Evolutionary conservation across 495 filamentous ascomycete species (phyloP).

Genomic region (Annulohypoxylon bovei): DNA sequence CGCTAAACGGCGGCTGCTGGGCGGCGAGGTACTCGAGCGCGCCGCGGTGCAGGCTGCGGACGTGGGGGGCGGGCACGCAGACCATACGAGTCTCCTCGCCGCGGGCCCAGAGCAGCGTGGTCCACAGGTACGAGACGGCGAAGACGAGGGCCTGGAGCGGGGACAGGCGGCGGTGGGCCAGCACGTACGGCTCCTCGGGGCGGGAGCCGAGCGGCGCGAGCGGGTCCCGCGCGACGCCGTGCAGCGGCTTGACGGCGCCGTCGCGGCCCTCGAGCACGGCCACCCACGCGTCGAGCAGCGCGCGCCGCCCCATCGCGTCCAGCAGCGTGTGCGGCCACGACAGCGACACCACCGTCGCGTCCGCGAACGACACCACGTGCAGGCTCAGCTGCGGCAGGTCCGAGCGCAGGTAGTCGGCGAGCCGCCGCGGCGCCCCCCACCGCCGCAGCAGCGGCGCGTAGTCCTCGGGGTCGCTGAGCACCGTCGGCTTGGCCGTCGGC

Average conservation of each 20-base stretch:
- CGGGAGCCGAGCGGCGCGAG: conserved; percentile 30
- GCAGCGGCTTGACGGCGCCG: conserved; percentile 51
- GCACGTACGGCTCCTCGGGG: conserved; percentile 34
- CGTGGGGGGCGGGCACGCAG: conserved; percentile 44
- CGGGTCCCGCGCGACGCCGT: conserved; percentile 46
- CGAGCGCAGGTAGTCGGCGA: conserved; percentile 54
- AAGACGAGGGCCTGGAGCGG: conserved; percentile 45
- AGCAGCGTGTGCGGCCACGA: conserved; percentile 59
- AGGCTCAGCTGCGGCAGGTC: conserved; percentile 58
- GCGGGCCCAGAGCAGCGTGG: conserved; percentile 38
- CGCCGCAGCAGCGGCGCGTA: conserved; percentile 36
- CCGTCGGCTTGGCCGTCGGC: conserved; percentile 42
- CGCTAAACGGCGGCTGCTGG: conserved; percentile 31
- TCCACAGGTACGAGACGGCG: conserved; percentile 40
- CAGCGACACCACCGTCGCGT: conserved; percentile 59
- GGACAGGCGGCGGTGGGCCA: conserved; percentile 36
- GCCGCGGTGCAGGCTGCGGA: conserved; percentile 38
- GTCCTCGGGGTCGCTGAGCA: conserved; percentile 46
- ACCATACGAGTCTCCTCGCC: conserved; percentile 52
- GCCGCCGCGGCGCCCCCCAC: conserved; percentile 35
- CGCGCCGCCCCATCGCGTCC: conserved; percentile 56
- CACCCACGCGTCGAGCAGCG: conserved; percentile 52
- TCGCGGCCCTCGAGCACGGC: conserved; percentile 51
- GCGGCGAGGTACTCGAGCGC: conserved; percentile 41
- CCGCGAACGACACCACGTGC: conserved; percentile 58